Base-by-base conservation (phyloP, 1,284 basidiomycete genomes). In the Moniliophthora roreri region DNA sequence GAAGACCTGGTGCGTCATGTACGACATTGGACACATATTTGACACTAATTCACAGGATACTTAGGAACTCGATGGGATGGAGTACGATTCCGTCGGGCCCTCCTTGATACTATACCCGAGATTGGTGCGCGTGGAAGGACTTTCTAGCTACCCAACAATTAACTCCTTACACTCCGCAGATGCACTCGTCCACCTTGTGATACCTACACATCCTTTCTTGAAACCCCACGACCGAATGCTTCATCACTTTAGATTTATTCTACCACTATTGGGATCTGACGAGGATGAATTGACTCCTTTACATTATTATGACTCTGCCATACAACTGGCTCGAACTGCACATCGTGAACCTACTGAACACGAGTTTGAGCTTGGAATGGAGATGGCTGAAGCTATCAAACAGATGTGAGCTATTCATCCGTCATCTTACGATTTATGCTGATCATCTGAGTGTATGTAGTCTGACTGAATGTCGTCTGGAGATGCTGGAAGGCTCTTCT, bases 321-420 rank as follows among this genome's bases (percentile, higher is more conserved):
- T 94, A 40, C 89, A 93, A 62, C 74, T 88, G n/a, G 90, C 84
- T 20, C 77, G 86, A 28, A 84, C 85, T 58, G 79, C 81, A 0
- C 73, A 76, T 2, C 69, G 73, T 45, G 89, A 91, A 60, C 82
- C 87, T 26, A 80, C 77, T 0, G 86, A 91, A 65, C 74, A 71
- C 44, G 91, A 93, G 66, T 93, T 86, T 60, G 73, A 78, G 50
- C 67, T 80, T 3, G 88, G 86, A 1, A 78, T 91, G 62, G 74
- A 75, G 49, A 83, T 88, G 1, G 84, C 84, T 2, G 72, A 76
- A 45, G 78, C 84, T 58, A 86, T 93, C 34, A 72, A 79, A 63
- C 74, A 73, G 56, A 69, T 68, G 78, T 68, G 72, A 73, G 83
- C 18, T 18, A 13, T 53, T 50, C 42, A 6, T 51, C 20, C 38